phyloP scores from a whole-genome alignment of 1,284 basidiomycete species.

The Lentinula novae-zelandiae region DNA sequence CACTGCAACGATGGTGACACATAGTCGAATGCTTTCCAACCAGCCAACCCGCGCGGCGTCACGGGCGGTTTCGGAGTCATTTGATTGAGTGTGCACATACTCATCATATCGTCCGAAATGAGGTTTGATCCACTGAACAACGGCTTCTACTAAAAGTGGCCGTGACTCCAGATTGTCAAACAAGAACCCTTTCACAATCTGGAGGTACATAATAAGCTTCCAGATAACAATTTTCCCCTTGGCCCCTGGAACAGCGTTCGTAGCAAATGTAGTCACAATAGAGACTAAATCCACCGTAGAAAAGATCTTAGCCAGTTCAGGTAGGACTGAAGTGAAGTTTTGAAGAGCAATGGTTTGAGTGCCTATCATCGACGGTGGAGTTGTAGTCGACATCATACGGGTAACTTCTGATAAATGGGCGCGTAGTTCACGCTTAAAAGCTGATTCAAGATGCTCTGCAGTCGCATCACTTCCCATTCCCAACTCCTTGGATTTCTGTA shows the following conservation, averaged over 20 bases:
- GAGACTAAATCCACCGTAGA: slow-evolving; percentile 79
- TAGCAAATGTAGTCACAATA: slow-evolving; percentile 80
- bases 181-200: slow-evolving; percentile 84
- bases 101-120: slow-evolving; percentile 93
- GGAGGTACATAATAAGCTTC: slow-evolving; percentile 92
- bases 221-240: slow-evolving; percentile 90
- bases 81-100: slow-evolving; percentile 55
- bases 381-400: slow-evolving; percentile 80
- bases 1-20: slow-evolving; percentile 81
- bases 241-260: slow-evolving; percentile 70
- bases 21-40: slow-evolving; percentile 87
- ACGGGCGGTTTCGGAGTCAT: slow-evolving; percentile 60
- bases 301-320: slow-evolving; percentile 83
- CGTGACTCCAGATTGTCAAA: slow-evolving; percentile 85
- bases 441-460: slow-evolving; percentile 80
- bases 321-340: slow-evolving; percentile 90
- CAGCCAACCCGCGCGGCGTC: slow-evolving; percentile 82
- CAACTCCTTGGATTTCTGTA: slow-evolving; percentile 80
- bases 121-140: slow-evolving; percentile 93
- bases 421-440: slow-evolving; percentile 81
- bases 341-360: slow-evolving; percentile 94
- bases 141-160: slow-evolving; percentile 79
- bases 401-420: slow-evolving; percentile 81
- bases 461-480: slow-evolving; percentile 77
- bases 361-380: slow-evolving; percentile 86